Base-by-base conservation (phyloP, 164 flowering plant species). In the Aristolochia contorta region DNA sequence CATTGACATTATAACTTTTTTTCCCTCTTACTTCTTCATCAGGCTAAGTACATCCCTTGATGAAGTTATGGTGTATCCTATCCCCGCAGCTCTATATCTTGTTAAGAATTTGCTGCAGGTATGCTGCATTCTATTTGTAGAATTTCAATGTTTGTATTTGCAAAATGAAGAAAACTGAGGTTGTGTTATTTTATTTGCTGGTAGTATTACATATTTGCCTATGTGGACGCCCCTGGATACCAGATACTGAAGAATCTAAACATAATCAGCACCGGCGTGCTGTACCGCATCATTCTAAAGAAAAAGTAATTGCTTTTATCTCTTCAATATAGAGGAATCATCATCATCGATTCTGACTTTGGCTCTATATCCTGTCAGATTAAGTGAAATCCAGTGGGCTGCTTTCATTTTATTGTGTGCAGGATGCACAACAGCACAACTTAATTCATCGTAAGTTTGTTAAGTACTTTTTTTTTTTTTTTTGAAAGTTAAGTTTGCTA, bases 161-260 rank as follows among this genome's bases (percentile, higher is more conserved):
- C 48, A 24, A 25, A 27, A 49, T 23, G 9, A 41, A 47, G 25
- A 30, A 50, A 37, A 45, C 50, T 48, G 30, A 58, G 67, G 54
- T 58, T 24, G 47, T 15, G 10, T 21, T 18, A 49, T 59, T 50
- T 32, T 51, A 12, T 24, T 71, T 70, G 47, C 25, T 74, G 56
- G 78, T 87, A 93, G 98, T 93, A 93, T 71, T 90, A 93, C 74
- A 93, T 93, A 68, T 93, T 92, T 82, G 90, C 93, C n/a, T 92
- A 92, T 72, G 98, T 92, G 65, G 90, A 89, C 73, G 98, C 98
- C 59, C 98, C 98, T 12, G 93, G 96, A 12, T 93, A 93, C 77
- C 99, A 90, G 76, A 93, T 93, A 68, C 67, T 88, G 74, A 93
- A 93, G 83, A 93, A 93, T 64, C 67, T 93, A 49, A 93, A 93